Evolutionary conservation across 1,284 basidiomycete genomes (phyloP).

Genomic region (Boletus putidus): DNA sequence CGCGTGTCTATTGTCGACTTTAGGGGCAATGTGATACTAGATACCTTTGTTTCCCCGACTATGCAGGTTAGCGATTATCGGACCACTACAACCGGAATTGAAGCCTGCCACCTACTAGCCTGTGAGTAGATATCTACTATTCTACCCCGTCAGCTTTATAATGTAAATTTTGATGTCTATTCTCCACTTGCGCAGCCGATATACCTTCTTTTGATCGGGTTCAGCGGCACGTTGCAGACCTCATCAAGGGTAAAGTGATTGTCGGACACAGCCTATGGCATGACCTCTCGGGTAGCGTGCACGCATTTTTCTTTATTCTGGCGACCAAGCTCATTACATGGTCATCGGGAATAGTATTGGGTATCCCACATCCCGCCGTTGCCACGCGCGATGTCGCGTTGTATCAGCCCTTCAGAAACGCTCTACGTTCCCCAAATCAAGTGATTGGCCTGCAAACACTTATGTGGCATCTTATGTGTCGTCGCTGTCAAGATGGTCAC

Average conservation of each 20-base stretch:
- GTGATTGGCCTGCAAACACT: constrained; percentile 71
- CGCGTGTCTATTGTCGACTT: constrained; percentile 66
- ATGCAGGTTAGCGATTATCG: constrained; percentile 73
- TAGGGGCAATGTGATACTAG: constrained; percentile 56
- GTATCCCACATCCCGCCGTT: constrained; percentile 78
- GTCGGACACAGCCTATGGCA: constrained; percentile 77
- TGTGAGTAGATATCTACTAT: constrained; percentile 39
- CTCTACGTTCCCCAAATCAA: constrained; percentile 62
- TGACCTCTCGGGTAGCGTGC: constrained; percentile 64
- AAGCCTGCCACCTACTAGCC: constrained; percentile 51
- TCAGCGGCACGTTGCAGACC: constrained; percentile 60
- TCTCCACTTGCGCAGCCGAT: constrained; percentile 26
- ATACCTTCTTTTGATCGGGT: constrained; percentile 52
- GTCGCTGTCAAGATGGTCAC: constrained; percentile 68
- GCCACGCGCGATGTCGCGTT: constrained; percentile 77
- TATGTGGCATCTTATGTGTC: constrained; percentile 75
- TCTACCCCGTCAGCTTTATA: constrained; percentile 5
- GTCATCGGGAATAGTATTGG: constrained; percentile 54
- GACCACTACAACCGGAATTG: constrained; percentile 69
- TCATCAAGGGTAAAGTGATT: constrained; percentile 65
- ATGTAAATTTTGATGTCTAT: constrained; percentile 1
- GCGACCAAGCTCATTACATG: constrained; percentile 17
- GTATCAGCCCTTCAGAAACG: constrained; percentile 75
- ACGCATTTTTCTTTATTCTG: constrained; percentile 20
- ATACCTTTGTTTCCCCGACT: constrained; percentile 65